Percentiles rank a stretch among this genome's conserved stretches.
phyloP scores from a whole-genome alignment of 148 eudicot genomes.

The Diospyros lotus region DNA sequence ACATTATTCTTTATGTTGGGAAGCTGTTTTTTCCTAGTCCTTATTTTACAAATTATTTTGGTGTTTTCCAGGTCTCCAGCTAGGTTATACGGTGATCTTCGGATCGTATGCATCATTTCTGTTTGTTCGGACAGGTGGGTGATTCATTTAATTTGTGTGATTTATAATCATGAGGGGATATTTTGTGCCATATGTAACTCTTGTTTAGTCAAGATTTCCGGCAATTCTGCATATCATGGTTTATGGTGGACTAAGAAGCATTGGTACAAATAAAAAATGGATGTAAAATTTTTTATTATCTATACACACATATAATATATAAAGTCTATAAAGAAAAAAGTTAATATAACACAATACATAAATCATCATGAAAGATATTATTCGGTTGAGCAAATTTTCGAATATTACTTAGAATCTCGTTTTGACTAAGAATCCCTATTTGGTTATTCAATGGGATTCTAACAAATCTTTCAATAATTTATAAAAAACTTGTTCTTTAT shows the following conservation, averaged over 20 bases:
- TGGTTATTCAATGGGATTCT: too few species aligned
- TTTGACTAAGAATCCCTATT: too few species aligned
- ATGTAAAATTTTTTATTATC: too few species aligned
- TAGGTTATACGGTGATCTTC: constrained; percentile 83
- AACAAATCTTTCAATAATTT: too few species aligned
- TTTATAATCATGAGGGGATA: neutral
- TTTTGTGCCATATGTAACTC: neutral
- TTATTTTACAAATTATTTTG: neutral
- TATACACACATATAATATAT: too few species aligned
- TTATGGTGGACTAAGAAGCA: neutral
- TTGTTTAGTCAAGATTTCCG: neutral
- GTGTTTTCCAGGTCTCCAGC: constrained; percentile 70
- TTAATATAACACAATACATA: too few species aligned
- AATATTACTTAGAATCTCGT: too few species aligned
- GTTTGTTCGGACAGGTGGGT: constrained; percentile 69
- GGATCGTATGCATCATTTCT: constrained; percentile 90
- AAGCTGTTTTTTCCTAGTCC: constrained; percentile 6
- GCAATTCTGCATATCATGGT: neutral
- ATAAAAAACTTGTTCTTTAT: too few species aligned
- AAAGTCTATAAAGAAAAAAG: too few species aligned
- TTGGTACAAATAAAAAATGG: too few species aligned
- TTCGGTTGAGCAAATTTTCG: too few species aligned
- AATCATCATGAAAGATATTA: too few species aligned
- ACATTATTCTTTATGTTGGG: constrained; percentile 4
- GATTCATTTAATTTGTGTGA: neutral